Evolutionary conservation across 1,284 basidiomycete genomes (phyloP), one percentile per base, ranked within the genome.

Genomic region (Amylostereum areolatum): DNA sequence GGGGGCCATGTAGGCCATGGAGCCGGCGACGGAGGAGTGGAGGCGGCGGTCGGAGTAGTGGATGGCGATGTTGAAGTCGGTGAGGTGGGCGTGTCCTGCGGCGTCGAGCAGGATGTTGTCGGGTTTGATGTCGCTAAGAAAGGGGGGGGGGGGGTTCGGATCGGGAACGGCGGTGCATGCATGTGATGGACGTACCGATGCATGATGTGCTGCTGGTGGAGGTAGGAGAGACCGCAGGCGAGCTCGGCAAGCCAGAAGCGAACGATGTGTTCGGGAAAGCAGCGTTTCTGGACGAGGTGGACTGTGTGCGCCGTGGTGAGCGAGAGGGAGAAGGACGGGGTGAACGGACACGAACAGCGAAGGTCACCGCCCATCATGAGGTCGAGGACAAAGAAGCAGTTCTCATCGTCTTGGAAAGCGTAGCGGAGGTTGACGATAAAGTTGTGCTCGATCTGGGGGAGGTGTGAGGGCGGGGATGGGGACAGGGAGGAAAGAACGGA

Each of bases 1-100:
- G 1, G 95, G 90, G 2, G 95, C 93, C 96, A 99, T 99, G 71
- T 99, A 99, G 0, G 96, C 95, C 92, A 98, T 96, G 57, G 89
- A 93, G 2, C 94, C 94, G 1, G 94, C 96, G 3, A 99, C 89
- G 49, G 91, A 93, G 1, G 90, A 94, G 63, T 97, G 84, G 52
- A 89, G 66, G 32, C 91, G 77, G 42, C 86, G 76, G 49, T 92
- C 87, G 5, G 93, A 94, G 65, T 92, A 97, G 67, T 98, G 96
- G 6, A 98, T 94, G 11, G 95, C 96, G 57, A 98, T 94, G 65
- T 99, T 99, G 73, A 99, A 97, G 69, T 98, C 96, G 11, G 96
- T 98, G 55, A 99, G 76, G 64, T 98, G 95, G 0, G 92, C 96
- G 64, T 99, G 95, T 0, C 96, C 96, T 58, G 79, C 74, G 41